Base-by-base conservation (phyloP, 805 yeast species). In the Yarrowia deformans region DNA sequence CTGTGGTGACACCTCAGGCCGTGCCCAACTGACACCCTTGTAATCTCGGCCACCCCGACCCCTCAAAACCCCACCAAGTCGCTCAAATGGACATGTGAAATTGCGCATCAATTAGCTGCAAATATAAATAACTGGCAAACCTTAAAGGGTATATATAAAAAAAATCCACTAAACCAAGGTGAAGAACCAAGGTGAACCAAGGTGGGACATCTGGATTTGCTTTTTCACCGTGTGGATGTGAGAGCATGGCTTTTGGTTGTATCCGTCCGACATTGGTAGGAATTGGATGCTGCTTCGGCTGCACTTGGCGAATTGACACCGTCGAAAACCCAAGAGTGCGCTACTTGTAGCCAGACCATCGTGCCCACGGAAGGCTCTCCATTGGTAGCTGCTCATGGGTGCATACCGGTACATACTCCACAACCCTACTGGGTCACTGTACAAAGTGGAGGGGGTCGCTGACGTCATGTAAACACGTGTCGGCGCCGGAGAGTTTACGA, bases 381-480 rank as follows among this genome's bases (percentile, higher is more conserved):
- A 4, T 23, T 23, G 29, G 29, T 23, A 23, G 29, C 29, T 23
- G 29, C 29, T 23, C 29, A 23, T 23, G 29, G 29, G 29, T 23
- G 29, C 29, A 23, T 23, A 23, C 29, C 29, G 19, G 58, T 54
- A 35, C 32, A 14, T 23, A 13, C 34, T 23, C 52, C 52, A 29
- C 52, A 13, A 48, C 52, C 49, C 49, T 46, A 46, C 23, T 23
- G 29, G 29, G 29, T 23, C 29, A 23, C 29, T 23, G 29, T 23
- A 23, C 29, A 23, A 23, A 23, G 29, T 23, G 29, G 29, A n/a
- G 10, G 5, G 32, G 32, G 5, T 12, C 32, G 1, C 63, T 56
- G 63, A 56, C 63, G 63, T 56, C 63, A 56, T 40, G 48, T 23
- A 40, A 56, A 56, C 63, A 56, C 63, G 63, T 56, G 63, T 56